phyloP scores from a whole-genome alignment of 345 rosid species.

The Acer campestre region DNA sequence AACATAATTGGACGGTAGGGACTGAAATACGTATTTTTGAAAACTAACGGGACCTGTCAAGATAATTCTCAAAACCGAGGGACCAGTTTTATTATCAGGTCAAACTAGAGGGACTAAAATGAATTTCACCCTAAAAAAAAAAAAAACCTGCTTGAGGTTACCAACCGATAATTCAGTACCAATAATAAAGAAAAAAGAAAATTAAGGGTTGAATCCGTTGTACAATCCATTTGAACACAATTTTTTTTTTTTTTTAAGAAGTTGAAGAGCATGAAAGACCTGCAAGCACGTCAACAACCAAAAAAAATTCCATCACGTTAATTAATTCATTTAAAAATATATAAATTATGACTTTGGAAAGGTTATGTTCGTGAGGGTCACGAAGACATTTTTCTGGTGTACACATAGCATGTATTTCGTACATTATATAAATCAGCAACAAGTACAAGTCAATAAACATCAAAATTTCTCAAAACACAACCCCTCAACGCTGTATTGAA shows the following conservation, averaged over 20 bases:
- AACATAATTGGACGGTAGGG: too few relatives aligned
- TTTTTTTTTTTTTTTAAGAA: background rate
- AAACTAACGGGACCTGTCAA: too few relatives aligned
- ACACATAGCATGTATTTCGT: background rate
- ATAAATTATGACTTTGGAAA: conserved; percentile 13
- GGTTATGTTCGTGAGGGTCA: conserved; percentile 42
- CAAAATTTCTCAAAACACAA: background rate
- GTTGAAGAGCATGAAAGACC: conserved; percentile 11
- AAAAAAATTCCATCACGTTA: background rate
- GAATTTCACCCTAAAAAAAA: too few relatives aligned
- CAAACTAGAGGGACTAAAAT: too few relatives aligned
- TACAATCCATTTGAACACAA: background rate
- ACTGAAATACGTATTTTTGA: too few relatives aligned
- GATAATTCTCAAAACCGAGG: too few relatives aligned
- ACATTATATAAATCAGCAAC: conserved; percentile 6
- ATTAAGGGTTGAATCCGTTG: background rate
- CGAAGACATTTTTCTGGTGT: conserved; percentile 25
- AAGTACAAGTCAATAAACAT: background rate
- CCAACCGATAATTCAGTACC: background rate
- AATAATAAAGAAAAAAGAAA: background rate
- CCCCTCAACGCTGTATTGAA: too few relatives aligned
- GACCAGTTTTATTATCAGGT: too few relatives aligned
- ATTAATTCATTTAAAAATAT: background rate
- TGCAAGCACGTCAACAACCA: conserved; percentile 20
- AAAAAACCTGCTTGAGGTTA: background rate